These are phyloP conservation scores for Fusarium pininemorale DNA, from an alignment of 2,329 filamentous ascomycete genomes.

Conservation along the genomic window DNA sequence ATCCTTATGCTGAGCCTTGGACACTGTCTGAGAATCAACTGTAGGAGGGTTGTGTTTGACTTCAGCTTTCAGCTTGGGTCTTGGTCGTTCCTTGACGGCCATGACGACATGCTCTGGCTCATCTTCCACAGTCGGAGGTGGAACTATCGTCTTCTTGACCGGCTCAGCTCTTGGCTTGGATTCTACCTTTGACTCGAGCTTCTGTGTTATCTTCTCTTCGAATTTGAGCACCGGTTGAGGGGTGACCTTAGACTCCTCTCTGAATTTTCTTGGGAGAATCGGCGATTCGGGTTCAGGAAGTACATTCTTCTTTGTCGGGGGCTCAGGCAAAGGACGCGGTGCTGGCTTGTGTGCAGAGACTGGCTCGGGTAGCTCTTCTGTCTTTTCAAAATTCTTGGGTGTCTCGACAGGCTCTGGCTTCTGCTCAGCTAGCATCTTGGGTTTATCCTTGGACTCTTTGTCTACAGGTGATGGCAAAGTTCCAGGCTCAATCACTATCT, in stretches of 20 bases:
- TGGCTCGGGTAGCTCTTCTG: not conserved
- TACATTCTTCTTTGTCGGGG: not conserved
- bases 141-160: not conserved
- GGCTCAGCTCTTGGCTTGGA: not conserved
- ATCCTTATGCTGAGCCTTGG: not conserved
- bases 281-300: not conserved
- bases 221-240: not conserved
- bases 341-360: not conserved
- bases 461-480: not conserved
- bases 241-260: not conserved
- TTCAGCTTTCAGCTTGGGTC: not conserved
- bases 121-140: conserved; percentile 6
- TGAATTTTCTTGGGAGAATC: not conserved
- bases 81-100: not conserved
- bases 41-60: not conserved
- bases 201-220: not conserved
- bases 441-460: not conserved
- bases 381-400: not conserved
- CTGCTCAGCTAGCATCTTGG: not conserved
- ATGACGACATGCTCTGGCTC: not conserved
- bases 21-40: not conserved
- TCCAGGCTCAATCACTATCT: not conserved
- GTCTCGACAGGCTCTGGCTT: not conserved
- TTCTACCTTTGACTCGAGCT: not conserved
- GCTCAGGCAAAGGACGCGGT: not conserved